Evolutionary conservation across 176 grass and related monocot genomes (phyloP).

Genomic region (Oryza rufipogon): DNA sequence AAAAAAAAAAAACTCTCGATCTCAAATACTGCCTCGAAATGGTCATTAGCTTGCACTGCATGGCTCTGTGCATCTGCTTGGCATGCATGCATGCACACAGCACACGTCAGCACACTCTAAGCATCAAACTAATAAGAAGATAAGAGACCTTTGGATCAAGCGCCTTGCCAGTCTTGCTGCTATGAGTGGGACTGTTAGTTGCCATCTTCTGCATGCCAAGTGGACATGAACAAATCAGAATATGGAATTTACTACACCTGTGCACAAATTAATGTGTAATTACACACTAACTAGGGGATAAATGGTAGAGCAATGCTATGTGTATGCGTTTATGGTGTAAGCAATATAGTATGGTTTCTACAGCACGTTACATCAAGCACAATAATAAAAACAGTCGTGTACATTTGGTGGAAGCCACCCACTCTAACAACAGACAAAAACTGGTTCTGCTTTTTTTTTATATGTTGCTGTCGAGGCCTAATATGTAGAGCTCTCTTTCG

Average conservation of each 20-base stretch:
- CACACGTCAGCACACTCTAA: not conserved
- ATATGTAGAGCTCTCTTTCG: slow-evolving; percentile 39
- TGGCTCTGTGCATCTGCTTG: not conserved
- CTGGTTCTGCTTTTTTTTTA: slow-evolving; percentile 40
- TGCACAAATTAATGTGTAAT: too few species aligned
- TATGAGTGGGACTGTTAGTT: slow-evolving; percentile 40
- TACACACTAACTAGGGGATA: not conserved
- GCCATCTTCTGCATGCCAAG: slow-evolving; percentile 55
- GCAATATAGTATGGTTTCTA: slow-evolving; percentile 26
- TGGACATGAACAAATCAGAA: slow-evolving; percentile 3
- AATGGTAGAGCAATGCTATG: slow-evolving; percentile 10
- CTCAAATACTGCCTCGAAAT: slow-evolving; percentile 2
- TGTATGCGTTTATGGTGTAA: slow-evolving; percentile 2
- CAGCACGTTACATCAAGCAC: slow-evolving; percentile 46
- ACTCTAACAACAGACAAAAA: slow-evolving; percentile 50
- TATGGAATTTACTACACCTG: slow-evolving; percentile 3
- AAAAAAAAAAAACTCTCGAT: slow-evolving; percentile 12
- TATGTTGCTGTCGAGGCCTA: slow-evolving; percentile 47
- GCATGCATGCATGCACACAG: not conserved
- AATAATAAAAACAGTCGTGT: slow-evolving; percentile 35
- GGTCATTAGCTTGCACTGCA: slow-evolving; percentile 19
- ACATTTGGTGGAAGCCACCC: slow-evolving; percentile 55
- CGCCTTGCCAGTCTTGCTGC: slow-evolving; percentile 59
- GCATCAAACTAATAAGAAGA: not conserved
- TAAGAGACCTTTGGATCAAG: slow-evolving; percentile 68